These are phyloP conservation scores for Nothophytophthora sp. DNA, from an alignment of 352 stramenopile genomes.

Conservation along the genomic window DNA sequence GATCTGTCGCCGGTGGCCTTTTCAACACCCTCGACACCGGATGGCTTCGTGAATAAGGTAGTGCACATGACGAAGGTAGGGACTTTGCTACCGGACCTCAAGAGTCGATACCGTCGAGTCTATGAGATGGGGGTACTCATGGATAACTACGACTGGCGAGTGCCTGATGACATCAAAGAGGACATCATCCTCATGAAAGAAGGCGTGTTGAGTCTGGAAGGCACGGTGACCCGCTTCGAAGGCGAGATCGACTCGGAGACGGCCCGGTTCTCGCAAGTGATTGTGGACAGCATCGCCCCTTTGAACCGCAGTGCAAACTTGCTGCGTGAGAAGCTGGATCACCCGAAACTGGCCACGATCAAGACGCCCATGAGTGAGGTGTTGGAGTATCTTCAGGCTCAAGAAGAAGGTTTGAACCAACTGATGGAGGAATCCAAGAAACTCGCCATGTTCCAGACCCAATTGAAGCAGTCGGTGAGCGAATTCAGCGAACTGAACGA, in stretches of 20 bases:
- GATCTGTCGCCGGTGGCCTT: slow-evolving; percentile 85
- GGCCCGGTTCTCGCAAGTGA: slow-evolving; percentile 88
- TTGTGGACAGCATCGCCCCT: slow-evolving; percentile 87
- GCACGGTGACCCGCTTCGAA: slow-evolving; percentile 89
- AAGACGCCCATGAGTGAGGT: slow-evolving; percentile 76
- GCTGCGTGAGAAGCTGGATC: slow-evolving; percentile 84
- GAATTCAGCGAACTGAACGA: slow-evolving; percentile 92
- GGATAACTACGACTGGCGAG: slow-evolving; percentile 90
- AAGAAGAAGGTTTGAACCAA: slow-evolving; percentile 71
- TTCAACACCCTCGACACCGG: slow-evolving; percentile 61
- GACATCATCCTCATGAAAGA: slow-evolving; percentile 95
- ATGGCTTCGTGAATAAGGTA: slow-evolving; percentile 89
- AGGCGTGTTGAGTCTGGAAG: slow-evolving; percentile 89
- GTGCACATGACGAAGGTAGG: slow-evolving; percentile 85
- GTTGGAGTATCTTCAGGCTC: slow-evolving; percentile 67
- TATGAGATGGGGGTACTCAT: slow-evolving; percentile 91
- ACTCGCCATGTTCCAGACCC: slow-evolving; percentile 87
- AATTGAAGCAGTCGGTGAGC: slow-evolving; percentile 86
- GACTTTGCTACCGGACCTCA: slow-evolving; percentile 63
- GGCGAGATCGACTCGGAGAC: slow-evolving; percentile 92
- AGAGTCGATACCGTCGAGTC: slow-evolving; percentile 71
- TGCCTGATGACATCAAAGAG: slow-evolving; percentile 92
- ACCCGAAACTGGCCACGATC: slow-evolving; percentile 76
- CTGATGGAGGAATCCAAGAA: slow-evolving; percentile 85
- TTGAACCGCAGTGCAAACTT: slow-evolving; percentile 68